Evolutionary conservation across 75 land plant genomes (phyloP).

Genomic region (Pinus albicaulis): DNA sequence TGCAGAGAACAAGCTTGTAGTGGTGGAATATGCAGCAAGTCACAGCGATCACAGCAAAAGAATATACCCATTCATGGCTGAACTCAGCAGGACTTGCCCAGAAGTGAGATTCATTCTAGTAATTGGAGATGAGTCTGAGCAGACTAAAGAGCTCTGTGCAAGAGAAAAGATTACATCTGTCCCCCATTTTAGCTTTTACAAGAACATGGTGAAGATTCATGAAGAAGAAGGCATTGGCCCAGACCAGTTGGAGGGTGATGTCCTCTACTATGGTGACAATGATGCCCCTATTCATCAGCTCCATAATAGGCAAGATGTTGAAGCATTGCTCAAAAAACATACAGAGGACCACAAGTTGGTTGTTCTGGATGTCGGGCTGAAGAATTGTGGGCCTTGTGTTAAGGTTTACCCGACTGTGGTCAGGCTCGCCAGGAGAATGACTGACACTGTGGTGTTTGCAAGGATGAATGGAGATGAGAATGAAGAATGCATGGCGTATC

Average conservation of each 20-base stretch:
- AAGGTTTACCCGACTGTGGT: conserved; percentile 96
- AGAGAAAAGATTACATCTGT: conserved; percentile 67
- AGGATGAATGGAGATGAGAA: conserved; percentile 98
- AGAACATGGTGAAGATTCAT: conserved; percentile 73
- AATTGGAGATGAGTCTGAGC: conserved; percentile 90
- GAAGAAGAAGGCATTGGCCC: conserved; percentile 91
- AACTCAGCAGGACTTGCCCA: conserved; percentile 74
- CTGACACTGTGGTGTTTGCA: conserved; percentile 77
- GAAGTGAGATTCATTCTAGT: conserved; percentile 87
- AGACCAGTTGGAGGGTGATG: conserved; percentile 79
- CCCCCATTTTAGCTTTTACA: conserved; percentile 96
- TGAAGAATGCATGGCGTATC: conserved; percentile 80
- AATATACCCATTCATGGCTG: conserved; percentile 94
- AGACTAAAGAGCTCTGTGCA: conserved; percentile 62
- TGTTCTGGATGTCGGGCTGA: conserved; percentile 93
- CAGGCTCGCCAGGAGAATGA: conserved; percentile 86
- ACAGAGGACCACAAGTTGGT: conserved; percentile 62
- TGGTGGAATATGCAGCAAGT: conserved; percentile 86
- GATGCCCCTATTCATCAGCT: conserved; percentile 76
- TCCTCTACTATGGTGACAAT: conserved; percentile 88
- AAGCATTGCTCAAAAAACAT: conserved; percentile 60
- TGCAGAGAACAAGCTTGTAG: conserved; percentile 77
- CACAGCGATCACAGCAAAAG: conserved; percentile 47
- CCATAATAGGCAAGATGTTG: conserved; percentile 69
- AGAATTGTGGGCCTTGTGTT: conserved; percentile 98